Conservation (phyloP, 2,329 filamentous ascomycete genomes). For the Cladosporium sp. region DNA sequence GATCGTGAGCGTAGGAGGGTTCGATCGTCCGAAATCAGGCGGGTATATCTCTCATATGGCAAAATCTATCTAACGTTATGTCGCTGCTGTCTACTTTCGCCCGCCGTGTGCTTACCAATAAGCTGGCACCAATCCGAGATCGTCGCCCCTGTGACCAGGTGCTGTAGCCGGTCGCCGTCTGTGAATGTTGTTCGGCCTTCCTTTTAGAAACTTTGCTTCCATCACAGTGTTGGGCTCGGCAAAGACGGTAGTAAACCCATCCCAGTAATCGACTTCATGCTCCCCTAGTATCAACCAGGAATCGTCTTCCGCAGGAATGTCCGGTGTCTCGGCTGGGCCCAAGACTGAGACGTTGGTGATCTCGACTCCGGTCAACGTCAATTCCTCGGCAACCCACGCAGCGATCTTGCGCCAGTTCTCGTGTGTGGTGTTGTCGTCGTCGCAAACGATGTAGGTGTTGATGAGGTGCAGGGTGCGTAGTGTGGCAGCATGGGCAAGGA, state of each 20-base stretch:
- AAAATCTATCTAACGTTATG: background rate
- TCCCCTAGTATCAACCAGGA: background rate
- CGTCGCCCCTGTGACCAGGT: background rate
- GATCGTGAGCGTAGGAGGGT: background rate
- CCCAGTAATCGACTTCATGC: background rate
- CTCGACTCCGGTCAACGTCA: background rate
- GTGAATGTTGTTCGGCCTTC: slow-evolving; percentile 4
- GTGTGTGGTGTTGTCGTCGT: background rate
- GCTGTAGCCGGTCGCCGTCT: background rate
- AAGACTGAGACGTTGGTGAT: background rate
- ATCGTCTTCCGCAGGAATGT: background rate
- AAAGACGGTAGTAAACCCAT: background rate
- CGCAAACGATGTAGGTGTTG: background rate
- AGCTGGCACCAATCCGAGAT: slow-evolving; percentile 8
- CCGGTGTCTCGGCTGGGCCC: background rate
- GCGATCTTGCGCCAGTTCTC: background rate
- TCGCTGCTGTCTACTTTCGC: background rate
- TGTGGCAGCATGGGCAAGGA: slow-evolving; percentile 2
- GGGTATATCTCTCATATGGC: background rate
- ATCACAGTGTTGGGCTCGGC: background rate
- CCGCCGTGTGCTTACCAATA: background rate
- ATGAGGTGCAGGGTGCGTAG: slow-evolving; percentile 12
- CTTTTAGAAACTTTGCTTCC: background rate
- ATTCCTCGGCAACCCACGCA: background rate
- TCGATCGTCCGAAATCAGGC: background rate